phyloP scores from a whole-genome alignment of 2,329 filamentous ascomycete species.

The Trichophyton simii region DNA sequence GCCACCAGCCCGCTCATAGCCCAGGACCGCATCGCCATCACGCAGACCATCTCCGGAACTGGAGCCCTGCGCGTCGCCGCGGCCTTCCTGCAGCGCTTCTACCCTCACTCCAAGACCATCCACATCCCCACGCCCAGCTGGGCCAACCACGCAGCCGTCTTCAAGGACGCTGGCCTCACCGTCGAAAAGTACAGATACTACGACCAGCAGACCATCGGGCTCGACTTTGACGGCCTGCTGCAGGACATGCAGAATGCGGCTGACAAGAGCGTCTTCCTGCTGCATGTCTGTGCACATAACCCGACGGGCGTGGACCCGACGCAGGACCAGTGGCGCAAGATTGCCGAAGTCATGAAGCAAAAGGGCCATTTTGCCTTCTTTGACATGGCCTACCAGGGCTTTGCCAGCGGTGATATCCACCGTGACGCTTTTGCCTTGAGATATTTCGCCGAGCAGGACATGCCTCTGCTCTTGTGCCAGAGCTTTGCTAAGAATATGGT shows the following conservation, averaged over 20 bases:
- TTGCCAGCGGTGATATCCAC: constrained; percentile 83
- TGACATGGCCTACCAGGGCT: constrained; percentile 99
- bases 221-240: constrained; percentile 91
- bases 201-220: constrained; percentile 94
- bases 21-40: constrained; percentile 70
- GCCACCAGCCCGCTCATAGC: constrained; percentile 61
- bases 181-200: constrained; percentile 98
- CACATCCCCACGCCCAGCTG: constrained; percentile 94
- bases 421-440: constrained; percentile 87
- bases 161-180: constrained; percentile 80
- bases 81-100: constrained; percentile 85
- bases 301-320: constrained; percentile 93
- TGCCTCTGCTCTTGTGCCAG: constrained; percentile 77
- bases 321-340: constrained; percentile 79
- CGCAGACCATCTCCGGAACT: constrained; percentile 95
- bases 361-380: constrained; percentile 91
- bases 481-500: constrained; percentile 99
- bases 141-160: constrained; percentile 97
- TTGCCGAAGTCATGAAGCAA: constrained; percentile 74
- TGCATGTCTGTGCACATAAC: constrained; percentile 97
- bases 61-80: constrained; percentile 90
- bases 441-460: constrained; percentile 85
- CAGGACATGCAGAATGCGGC: constrained; percentile 82
- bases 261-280: constrained; percentile 74
- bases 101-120: constrained; percentile 82